A percentile compares a stretch with the other conserved stretches of the same genome.
Conservation (phyloP, 2,329 filamentous ascomycete genomes). For the Hymenoscyphus albidus region DNA sequence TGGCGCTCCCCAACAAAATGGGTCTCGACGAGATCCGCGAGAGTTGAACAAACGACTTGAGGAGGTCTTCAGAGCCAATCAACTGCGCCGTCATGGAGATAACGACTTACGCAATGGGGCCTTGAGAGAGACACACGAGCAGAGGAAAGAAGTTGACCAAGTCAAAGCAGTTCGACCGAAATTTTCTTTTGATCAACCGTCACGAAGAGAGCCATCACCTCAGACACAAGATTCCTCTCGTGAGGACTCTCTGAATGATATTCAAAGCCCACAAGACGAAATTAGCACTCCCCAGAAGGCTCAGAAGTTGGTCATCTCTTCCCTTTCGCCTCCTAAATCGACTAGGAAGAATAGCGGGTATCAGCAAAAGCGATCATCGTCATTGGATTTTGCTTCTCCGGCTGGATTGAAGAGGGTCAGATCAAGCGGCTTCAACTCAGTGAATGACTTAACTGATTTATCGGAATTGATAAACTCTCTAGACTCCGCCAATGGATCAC, state of each 20-base stretch:
- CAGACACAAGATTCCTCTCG: not conserved
- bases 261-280: not conserved
- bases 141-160: constrained; percentile 3
- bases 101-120: not conserved
- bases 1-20: not conserved
- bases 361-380: constrained; percentile 10
- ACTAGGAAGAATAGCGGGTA: not conserved
- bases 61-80: constrained; percentile 25
- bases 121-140: constrained; percentile 11
- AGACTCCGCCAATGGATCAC: constrained; percentile 11
- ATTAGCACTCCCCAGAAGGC: constrained; percentile 2
- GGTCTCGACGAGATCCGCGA: constrained; percentile 23
- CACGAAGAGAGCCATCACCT: not conserved
- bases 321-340: not conserved
- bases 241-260: not conserved
- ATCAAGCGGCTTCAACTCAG: constrained; percentile 19
- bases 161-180: not conserved
- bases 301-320: not conserved
- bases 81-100: constrained; percentile 7
- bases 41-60: constrained; percentile 27
- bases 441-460: constrained; percentile 21
- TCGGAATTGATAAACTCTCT: constrained; percentile 16
- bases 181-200: constrained; percentile 1
- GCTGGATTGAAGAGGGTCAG: constrained; percentile 7
- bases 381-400: constrained; percentile 11